Evolutionary conservation across 441 rosid species (phyloP).

Genomic region (Corymbia calophylla): DNA sequence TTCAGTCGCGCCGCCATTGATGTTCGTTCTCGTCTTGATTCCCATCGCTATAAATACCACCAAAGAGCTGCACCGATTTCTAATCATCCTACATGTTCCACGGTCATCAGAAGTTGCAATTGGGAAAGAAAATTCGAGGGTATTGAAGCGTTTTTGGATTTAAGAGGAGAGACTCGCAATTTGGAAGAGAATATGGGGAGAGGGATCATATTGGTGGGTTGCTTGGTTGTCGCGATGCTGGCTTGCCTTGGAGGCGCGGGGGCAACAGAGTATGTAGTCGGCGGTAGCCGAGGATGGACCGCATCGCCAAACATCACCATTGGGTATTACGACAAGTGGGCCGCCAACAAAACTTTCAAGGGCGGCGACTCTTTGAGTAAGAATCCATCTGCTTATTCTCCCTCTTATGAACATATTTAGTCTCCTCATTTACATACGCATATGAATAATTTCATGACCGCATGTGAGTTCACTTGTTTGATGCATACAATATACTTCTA

Average conservation of each 20-base stretch:
- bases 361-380: slow-evolving; percentile 12
- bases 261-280: neutral
- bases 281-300: slow-evolving; percentile 10
- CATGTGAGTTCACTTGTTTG: too few species aligned
- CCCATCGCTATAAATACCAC: neutral
- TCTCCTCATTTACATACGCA: neutral
- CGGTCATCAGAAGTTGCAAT: neutral
- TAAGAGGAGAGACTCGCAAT: neutral
- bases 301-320: neutral
- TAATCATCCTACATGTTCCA: neutral
- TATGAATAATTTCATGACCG: neutral
- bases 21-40: neutral
- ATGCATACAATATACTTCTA: neutral
- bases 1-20: neutral
- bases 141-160: neutral
- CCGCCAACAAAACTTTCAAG: neutral
- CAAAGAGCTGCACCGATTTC: neutral
- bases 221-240: neutral
- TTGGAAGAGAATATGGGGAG: neutral
- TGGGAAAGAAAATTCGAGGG: neutral
- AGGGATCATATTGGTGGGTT: neutral
- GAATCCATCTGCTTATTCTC: neutral
- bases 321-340: neutral
- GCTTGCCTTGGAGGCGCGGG: neutral
- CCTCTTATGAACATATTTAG: neutral